Conservation (phyloP, 163 green algal species). For the Volvox carteri region DNA sequence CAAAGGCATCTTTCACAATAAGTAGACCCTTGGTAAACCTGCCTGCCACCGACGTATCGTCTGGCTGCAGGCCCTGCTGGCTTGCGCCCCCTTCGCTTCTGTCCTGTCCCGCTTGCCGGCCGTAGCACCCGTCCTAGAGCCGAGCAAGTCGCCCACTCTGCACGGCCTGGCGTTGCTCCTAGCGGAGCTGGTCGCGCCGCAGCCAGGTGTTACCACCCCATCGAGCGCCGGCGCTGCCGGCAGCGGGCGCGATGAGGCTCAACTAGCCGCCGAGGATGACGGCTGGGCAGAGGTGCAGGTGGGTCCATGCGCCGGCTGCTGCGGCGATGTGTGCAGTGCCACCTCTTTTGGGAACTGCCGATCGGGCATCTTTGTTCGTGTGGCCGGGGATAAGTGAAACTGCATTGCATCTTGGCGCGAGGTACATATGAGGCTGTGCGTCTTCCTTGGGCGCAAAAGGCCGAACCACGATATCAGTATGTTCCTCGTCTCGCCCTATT, state of each 20-base stretch:
- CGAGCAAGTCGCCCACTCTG: constrained; percentile 56
- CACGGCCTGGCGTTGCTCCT: constrained; percentile 58
- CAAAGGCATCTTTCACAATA: no score
- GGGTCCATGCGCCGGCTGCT: no score
- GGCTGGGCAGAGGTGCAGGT: constrained; percentile 36
- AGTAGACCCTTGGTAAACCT: no score
- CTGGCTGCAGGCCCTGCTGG: constrained; percentile 65
- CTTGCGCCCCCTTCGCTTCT: constrained; percentile 65
- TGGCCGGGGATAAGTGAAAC: not conserved
- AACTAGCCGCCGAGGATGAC: not conserved
- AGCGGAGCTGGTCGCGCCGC: constrained; percentile 43
- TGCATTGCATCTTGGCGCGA: no score
- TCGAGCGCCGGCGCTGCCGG: not conserved
- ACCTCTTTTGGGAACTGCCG: not conserved
- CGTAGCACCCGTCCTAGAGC: constrained; percentile 53
- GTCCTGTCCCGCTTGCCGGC: constrained; percentile 58
- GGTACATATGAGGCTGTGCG: no score
- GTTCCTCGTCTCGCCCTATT: no score
- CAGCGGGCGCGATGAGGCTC: not conserved
- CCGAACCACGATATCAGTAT: no score
- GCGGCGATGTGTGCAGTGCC: no score
- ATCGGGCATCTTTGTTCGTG: not conserved
- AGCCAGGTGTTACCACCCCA: not conserved
- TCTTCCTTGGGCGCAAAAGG: no score
- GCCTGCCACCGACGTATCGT: not conserved